Base-by-base conservation (phyloP, 805 yeast genomes). In the Lachancea cidri region DNA sequence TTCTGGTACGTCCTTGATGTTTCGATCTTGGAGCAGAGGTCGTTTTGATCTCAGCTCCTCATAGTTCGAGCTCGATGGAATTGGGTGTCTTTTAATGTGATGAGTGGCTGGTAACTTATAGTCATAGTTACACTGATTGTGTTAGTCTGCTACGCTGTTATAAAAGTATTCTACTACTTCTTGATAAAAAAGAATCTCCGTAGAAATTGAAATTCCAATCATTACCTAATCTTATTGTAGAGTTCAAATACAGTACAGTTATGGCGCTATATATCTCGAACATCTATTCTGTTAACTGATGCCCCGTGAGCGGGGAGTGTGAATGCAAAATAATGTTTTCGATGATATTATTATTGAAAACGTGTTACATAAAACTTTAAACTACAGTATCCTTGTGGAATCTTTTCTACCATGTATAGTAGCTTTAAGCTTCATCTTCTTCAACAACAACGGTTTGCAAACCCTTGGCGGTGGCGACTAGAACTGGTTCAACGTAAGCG, bases 401-500 rank as follows among this genome's bases (percentile, higher is more conserved):
- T 39, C 31, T 36, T 25, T 39, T 45, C 48, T 35, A 39, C 39
- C 43, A 17, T 22, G 43, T 44, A 33, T 51, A 60, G 51, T 57
- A 66, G 67, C 60, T 50, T 55, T 55, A 65, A 62, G 69, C 72
- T 53, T 65, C 80, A 62, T 81, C 85, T 68, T 77, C 89, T 71
- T 86, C 95, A 72, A 93, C 89, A 70, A 88, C 97, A 73, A 79
- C 84, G 74, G 99, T 93, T 76, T 88, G 83, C 74, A 93, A 86
- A 77, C 97, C 97, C 83, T 93, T 93, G 74, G 86, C 81, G 56
- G 94, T 70, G 68, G 96, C 84, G 66, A 93, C 97, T 67, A 76
- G 74, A 70, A 93, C 96, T 67, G 94, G 91, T 81, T 93, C 98
- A 67, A 93, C 98, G 75, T 79, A 89, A 60, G 98, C 88, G 81